Evolutionary conservation across 495 filamentous ascomycete genomes (phyloP).

Genomic region (Tuber brumale): DNA sequence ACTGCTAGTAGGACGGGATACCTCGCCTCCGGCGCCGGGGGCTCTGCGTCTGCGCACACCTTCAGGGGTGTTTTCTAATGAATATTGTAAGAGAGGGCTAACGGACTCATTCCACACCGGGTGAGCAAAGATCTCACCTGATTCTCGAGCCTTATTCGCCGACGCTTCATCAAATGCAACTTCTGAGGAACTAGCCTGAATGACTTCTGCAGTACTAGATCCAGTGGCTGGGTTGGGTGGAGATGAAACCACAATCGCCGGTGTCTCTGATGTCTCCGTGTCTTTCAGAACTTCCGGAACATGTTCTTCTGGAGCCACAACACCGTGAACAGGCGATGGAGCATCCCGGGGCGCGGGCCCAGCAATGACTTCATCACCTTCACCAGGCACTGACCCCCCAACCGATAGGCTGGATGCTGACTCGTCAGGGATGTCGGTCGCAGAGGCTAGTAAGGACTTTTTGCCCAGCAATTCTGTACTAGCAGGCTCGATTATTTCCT

Average conservation of each 20-base stretch:
- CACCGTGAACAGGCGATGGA: constrained; percentile 22
- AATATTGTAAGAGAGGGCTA: constrained; percentile 43
- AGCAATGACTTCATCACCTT: constrained; percentile 24
- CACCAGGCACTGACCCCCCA: constrained; percentile 8
- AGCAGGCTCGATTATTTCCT: constrained; percentile 13
- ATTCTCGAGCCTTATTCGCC: constrained; percentile 24
- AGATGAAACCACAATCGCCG: constrained; percentile 36
- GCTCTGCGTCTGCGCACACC: constrained; percentile 31
- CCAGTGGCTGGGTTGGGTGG: constrained; percentile 22
- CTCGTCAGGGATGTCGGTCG: background rate
- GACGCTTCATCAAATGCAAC: constrained; percentile 13
- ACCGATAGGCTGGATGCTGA: constrained; percentile 6
- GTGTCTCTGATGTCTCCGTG: constrained; percentile 22
- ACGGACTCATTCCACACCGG: constrained; percentile 42
- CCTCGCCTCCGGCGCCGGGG: constrained; percentile 12
- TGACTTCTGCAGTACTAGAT: constrained; percentile 31
- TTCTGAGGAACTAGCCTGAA: constrained; percentile 30
- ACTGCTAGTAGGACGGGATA: constrained; percentile 33
- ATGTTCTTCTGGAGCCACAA: constrained; percentile 17
- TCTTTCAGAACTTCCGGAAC: constrained; percentile 18
- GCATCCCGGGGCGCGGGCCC: constrained; percentile 31
- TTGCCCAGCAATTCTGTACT: constrained; percentile 6
- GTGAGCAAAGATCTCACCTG: constrained; percentile 43
- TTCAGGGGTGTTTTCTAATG: constrained; percentile 40
- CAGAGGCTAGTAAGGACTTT: background rate